Base-by-base conservation (phyloP, 345 rosid genomes). In the Syzygium jambos region DNA sequence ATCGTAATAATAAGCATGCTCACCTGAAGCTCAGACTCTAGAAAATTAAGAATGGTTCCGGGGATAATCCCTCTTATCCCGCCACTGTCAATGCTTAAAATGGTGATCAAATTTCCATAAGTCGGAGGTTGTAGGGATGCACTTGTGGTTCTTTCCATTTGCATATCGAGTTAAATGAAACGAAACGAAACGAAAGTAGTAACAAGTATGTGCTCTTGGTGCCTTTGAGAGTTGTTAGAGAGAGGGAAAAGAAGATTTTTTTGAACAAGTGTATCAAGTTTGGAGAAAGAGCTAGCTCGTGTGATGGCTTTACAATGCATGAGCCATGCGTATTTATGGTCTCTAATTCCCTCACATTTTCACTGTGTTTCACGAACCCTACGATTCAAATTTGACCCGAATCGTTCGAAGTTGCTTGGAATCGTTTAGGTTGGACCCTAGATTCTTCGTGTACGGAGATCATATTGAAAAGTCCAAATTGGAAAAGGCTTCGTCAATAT, bases 41-140 rank as follows among this genome's bases (percentile, higher is more conserved):
- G 91, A 85, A 87, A 91, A 30, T 55, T 86, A 51, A 89, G 87
- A 73, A 91, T 87, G 21, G 91, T 89, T 57, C 88, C 90, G 4
- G 94, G 94, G 53, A 92, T 92, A 22, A 92, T 57, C 22, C 94
- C 94, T 88, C 94, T 88, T 30, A 92, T 89, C 2, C 93, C 94
- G 16, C 93, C 95, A 11, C 94, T 93, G 80, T 91, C 95, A n/a
- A 93, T 91, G 86, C 93, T 92, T 46, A 92, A 92, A 52, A 93
- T 85, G 5, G 93, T 90, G 52, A 90, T 88, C 43, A 87, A 86
- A 56, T 88, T 92, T 78, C 94, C 92, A 43, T 85, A 86, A 53
- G 87, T 88, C 52, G 90, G 90, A 22, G 91, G 86, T 25, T 87
- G 89, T 17, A 90, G 91, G 14, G 85, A 85, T 51, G 63, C 63